Evolutionary conservation across 2,329 filamentous ascomycete genomes (phyloP), one percentile per base, ranked within the genome.

Genomic region (Leptosphaerulina australis): DNA sequence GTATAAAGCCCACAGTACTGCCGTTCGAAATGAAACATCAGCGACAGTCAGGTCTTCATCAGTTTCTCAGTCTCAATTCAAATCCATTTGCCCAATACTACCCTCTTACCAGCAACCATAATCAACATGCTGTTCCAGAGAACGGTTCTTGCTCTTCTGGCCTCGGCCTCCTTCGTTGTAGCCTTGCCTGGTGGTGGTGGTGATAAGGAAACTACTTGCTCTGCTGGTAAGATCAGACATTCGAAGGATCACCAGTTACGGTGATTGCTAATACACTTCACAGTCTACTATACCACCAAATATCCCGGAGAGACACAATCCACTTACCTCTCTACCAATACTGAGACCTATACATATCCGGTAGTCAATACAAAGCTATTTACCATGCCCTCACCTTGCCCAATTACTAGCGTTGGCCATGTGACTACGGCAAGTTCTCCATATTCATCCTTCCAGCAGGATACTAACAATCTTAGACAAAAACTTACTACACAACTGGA

Each of bases 51-150:
- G 28, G 14, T 38, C 15, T 21, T 21, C 20, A 31, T 4, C 15
- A 37, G 21, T 26, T 17, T 20, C 20, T 14, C 22, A 38, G 8
- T 21, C 43, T 21, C 11, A n/a, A 33, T 18, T 20, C 12, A 25
- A 45, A n/a, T 25, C 14, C 43, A 22, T 44, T 51, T 38, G 30
- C 35, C 48, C 25, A 10, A 43, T 25, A 39, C 22, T 37, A 25
- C n/a, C 26, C 28, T 46, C 36, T 40, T 30, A 28, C 25, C n/a
- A 36, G 39, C 24, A 21, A 24, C 34, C 25, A 41, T 26, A 36
- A 25, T 33, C 54, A 66, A 40, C 8, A 67, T 67, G 62, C 54
- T 46, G 15, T 38, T 62, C 43, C 50, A 55, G 11, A 54, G 48
- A 17, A 44, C 49, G 33, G 22, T 63, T 20, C 9, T 64, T 18